Conservation (phyloP, 78 protist species). For the Polysphondylium violaceum region DNA sequence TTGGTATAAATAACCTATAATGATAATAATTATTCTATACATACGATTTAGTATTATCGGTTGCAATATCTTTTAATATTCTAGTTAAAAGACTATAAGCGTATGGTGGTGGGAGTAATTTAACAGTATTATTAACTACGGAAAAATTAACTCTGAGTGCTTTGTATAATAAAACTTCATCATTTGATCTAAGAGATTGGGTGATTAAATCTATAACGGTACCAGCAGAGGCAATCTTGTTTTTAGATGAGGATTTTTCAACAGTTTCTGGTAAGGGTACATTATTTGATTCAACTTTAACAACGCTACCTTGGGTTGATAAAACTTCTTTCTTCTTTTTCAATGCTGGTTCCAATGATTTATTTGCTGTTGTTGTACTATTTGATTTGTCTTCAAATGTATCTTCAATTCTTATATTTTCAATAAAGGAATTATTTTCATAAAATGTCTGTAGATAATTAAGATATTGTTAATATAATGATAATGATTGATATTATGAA, state of each 20-base stretch:
- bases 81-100: slow-evolving; percentile 42
- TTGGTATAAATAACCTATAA: background rate
- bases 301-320: slow-evolving; percentile 15
- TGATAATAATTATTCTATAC: background rate
- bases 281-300: background rate
- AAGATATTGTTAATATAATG: background rate
- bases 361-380: background rate
- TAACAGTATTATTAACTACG: slow-evolving; percentile 44
- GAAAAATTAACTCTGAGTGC: slow-evolving; percentile 11
- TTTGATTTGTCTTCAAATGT: background rate
- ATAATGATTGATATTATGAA: background rate
- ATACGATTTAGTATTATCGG: slow-evolving; percentile 54
- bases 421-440: slow-evolving; percentile 12
- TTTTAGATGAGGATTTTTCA: background rate
- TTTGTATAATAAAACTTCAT: background rate
- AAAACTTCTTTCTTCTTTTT: background rate
- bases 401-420: background rate
- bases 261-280: background rate
- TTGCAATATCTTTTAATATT: slow-evolving; percentile 27
- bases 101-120: slow-evolving; percentile 56
- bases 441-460: slow-evolving; percentile 1
- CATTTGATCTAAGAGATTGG: slow-evolving; percentile 18
- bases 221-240: slow-evolving; percentile 32
- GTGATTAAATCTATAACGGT: slow-evolving; percentile 32
- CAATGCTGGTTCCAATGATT: background rate